These are phyloP conservation scores for Gracilaria domingensis DNA, from an alignment of 23 red algal species.

Conservation along the genomic window DNA sequence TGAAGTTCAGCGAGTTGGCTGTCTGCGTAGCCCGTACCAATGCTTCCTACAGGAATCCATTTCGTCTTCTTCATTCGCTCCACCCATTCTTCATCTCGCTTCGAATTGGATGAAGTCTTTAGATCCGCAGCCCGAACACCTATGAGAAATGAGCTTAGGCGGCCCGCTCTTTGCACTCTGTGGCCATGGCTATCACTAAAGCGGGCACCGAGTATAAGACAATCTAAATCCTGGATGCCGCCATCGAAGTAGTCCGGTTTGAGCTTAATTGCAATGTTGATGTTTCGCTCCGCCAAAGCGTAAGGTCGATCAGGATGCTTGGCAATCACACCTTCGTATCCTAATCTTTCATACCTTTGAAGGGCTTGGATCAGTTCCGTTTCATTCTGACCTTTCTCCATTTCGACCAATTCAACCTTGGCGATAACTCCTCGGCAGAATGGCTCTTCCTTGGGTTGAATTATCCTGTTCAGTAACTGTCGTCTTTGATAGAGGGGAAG, in stretches of 20 bases:
- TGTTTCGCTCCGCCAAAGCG: constrained; percentile 65
- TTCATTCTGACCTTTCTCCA: constrained; percentile 59
- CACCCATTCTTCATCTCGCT: constrained; percentile 33
- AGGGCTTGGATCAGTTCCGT: constrained; percentile 52
- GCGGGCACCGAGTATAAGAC: constrained; percentile 83
- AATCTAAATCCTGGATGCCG: constrained; percentile 80
- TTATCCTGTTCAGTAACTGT: constrained; percentile 55
- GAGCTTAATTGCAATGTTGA: constrained; percentile 79
- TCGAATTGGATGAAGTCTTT: neutral
- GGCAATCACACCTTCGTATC: constrained; percentile 78
- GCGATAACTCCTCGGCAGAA: constrained; percentile 37
- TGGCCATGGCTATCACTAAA: constrained; percentile 65
- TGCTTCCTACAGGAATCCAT: constrained; percentile 64
- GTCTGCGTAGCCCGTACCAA: constrained; percentile 82
- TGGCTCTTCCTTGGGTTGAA: constrained; percentile 22
- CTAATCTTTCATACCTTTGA: constrained; percentile 62
- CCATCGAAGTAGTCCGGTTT: constrained; percentile 92
- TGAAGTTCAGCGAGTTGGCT: constrained; percentile 67
- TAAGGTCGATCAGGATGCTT: constrained; percentile 77
- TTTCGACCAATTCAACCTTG: constrained; percentile 46
- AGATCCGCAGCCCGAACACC: constrained; percentile 52
- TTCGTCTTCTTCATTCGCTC: constrained; percentile 60
- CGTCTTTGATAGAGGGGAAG: constrained; percentile 67
- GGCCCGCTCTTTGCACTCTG: constrained; percentile 43
- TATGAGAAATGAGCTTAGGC: constrained; percentile 69